Evolutionary conservation across 441 rosid genomes (phyloP).

Genomic region (Pelargonium australe): DNA sequence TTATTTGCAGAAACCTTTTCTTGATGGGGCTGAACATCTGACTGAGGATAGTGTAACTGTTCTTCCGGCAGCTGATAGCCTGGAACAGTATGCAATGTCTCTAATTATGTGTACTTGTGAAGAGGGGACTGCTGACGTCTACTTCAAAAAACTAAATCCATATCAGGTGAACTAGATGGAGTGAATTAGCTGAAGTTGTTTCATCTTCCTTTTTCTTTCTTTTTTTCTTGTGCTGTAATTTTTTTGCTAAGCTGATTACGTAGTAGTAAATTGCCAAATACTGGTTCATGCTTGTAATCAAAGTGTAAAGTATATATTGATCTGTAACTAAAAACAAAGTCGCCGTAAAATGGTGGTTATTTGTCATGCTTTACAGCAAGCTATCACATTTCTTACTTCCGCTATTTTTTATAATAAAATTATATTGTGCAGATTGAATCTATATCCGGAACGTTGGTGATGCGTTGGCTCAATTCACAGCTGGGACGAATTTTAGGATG

Average conservation of each 20-base stretch:
- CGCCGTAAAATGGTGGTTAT: not conserved
- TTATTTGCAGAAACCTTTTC: conserved; percentile 83
- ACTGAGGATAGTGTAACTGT: conserved; percentile 93
- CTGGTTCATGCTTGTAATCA: not conserved
- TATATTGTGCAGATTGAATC: conserved; percentile 57
- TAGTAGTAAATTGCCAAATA: conserved; percentile 1
- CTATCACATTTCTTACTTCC: not conserved
- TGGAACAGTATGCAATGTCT: conserved; percentile 73
- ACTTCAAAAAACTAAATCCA: conserved; percentile 57
- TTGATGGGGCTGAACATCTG: conserved; percentile 76
- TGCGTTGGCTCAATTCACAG: conserved; percentile 97
- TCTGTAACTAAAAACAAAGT: not conserved
- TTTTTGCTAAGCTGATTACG: conserved; percentile 4
- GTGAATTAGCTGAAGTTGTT: conserved; percentile 4
- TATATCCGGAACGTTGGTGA: conserved; percentile 82
- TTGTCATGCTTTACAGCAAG: not conserved
- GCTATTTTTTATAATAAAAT: conserved; percentile 7
- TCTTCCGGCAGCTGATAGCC: conserved; percentile 85
- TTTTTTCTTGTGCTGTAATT: not conserved
- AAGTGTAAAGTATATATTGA: not conserved
- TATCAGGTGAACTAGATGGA: conserved; percentile 59
- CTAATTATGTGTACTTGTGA: conserved; percentile 58
- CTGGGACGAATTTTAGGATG: conserved; percentile 83
- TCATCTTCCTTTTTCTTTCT: conserved; percentile 3
- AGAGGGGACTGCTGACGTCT: conserved; percentile 54